phyloP scores from a whole-genome alignment of 169 alveolate species.

The Besnoitia besnoiti region DNA sequence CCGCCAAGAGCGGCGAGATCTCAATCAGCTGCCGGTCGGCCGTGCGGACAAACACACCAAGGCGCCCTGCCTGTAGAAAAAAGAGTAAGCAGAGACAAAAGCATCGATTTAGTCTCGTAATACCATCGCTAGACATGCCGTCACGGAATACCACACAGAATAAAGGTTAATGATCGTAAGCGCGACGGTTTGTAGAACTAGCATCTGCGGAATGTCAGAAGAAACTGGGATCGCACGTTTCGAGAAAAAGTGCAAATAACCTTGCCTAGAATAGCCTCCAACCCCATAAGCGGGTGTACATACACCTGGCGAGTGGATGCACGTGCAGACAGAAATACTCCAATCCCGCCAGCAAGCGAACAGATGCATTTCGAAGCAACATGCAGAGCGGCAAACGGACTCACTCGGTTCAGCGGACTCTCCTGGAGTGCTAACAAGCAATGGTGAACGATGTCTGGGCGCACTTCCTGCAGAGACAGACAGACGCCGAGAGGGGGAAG shows the following conservation, averaged over 20 bases:
- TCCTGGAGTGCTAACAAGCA: constrained; percentile 79
- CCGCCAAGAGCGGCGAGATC: constrained; percentile 80
- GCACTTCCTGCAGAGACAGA: constrained; percentile 69
- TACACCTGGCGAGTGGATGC: too few relatives aligned
- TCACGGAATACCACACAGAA: too few relatives aligned
- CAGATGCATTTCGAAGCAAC: background rate
- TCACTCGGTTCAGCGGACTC: constrained; percentile 78
- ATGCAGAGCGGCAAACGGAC: background rate
- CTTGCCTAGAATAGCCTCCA: too few relatives aligned
- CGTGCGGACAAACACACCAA: constrained; percentile 79
- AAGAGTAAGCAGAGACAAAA: background rate
- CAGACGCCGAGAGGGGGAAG: background rate
- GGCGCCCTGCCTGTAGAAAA: constrained; percentile 71
- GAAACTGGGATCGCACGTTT: too few relatives aligned
- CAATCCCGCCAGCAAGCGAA: background rate
- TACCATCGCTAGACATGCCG: too few relatives aligned
- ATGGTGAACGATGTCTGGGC: constrained; percentile 85
- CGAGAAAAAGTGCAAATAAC: too few relatives aligned
- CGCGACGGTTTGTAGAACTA: too few relatives aligned
- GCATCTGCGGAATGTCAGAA: too few relatives aligned
- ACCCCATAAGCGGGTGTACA: too few relatives aligned
- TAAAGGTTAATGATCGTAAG: too few relatives aligned
- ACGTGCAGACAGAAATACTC: too few relatives aligned
- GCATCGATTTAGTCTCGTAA: too few relatives aligned
- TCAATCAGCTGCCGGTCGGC: constrained; percentile 78